phyloP scores from a whole-genome alignment of 2,329 filamentous ascomycete genomes.

The Aspergillus sp. region DNA sequence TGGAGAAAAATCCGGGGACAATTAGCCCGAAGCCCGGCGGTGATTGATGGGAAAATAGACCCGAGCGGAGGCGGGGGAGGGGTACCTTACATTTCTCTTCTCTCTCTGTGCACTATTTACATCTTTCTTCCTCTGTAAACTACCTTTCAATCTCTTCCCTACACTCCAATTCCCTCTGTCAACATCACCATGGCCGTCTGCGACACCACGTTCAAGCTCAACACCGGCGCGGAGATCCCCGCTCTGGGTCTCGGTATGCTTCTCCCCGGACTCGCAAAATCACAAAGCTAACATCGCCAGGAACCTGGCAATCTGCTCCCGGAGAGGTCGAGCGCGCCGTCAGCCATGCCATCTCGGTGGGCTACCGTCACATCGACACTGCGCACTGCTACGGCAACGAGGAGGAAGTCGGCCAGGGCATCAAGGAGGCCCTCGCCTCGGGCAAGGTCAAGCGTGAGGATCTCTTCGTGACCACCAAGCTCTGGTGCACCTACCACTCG shows the following conservation, averaged over 20 bases:
- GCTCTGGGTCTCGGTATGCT: conserved; percentile 60
- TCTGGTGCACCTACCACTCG: conserved; percentile 77
- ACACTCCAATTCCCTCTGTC: no score
- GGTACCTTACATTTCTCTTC: not conserved
- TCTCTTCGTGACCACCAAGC: conserved; percentile 80
- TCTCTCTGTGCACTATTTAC: not conserved
- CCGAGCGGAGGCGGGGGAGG: conserved; percentile 1
- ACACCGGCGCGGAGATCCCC: conserved; percentile 62
- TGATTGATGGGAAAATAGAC: conserved; percentile 11
- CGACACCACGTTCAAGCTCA: conserved; percentile 58
- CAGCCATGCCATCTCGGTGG: conserved; percentile 51
- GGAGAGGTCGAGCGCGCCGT: conserved; percentile 61
- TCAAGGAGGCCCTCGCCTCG: conserved; percentile 67
- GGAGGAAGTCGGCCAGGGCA: conserved; percentile 74
- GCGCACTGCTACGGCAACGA: conserved; percentile 56
- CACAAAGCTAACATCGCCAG: conserved; percentile 31
- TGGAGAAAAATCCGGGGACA: not conserved
- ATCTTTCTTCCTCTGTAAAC: not conserved
- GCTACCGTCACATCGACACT: conserved; percentile 42
- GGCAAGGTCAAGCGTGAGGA: conserved; percentile 72
- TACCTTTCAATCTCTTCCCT: not conserved
- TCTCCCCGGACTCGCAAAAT: not conserved
- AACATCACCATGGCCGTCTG: conserved; percentile 48
- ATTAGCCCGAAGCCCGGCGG: conserved; percentile 3
- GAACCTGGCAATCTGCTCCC: conserved; percentile 63